phyloP scores from a whole-genome alignment of 179 eudicot species.

The Actinidia polygama region DNA sequence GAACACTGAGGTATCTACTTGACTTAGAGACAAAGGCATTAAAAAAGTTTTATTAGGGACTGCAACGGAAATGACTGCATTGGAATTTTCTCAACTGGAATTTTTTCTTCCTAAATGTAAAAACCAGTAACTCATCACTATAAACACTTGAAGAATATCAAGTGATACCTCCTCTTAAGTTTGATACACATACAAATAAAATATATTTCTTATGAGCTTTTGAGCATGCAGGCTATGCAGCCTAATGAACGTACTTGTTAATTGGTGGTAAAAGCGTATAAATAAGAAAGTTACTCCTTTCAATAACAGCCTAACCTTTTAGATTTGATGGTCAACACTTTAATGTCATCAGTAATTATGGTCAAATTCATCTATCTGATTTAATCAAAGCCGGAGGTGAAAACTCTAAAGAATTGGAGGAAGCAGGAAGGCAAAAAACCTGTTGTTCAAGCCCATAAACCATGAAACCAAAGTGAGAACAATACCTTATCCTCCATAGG shows the following conservation, averaged over 20 bases:
- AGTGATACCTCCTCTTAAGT: not conserved
- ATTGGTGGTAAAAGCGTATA: no score
- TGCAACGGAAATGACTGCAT: constrained; percentile 24
- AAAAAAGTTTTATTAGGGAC: constrained; percentile 34
- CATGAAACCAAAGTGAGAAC: constrained; percentile 17
- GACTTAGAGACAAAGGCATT: constrained; percentile 96
- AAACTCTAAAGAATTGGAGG: not conserved
- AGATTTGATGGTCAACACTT: not conserved
- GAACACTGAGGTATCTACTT: constrained; percentile 78
- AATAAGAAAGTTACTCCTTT: no score
- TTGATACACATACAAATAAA: not conserved
- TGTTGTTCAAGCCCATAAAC: constrained; percentile 5
- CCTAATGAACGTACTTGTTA: not conserved
- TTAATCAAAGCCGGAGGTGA: not conserved
- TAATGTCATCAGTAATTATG: not conserved
- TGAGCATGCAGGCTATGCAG: constrained; percentile 6
- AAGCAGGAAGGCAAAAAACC: not conserved
- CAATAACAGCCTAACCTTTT: no score
- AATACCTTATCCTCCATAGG: constrained; percentile 40
- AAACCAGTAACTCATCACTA: constrained; percentile 15
- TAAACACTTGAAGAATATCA: not conserved
- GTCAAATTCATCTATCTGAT: not conserved
- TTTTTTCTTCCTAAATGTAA: constrained; percentile 23
- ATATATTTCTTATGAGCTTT: not conserved
- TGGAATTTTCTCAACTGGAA: constrained; percentile 31